Conservation (phyloP, 371 early-diverging fungal genomes). For the Rhizopus sp. region DNA sequence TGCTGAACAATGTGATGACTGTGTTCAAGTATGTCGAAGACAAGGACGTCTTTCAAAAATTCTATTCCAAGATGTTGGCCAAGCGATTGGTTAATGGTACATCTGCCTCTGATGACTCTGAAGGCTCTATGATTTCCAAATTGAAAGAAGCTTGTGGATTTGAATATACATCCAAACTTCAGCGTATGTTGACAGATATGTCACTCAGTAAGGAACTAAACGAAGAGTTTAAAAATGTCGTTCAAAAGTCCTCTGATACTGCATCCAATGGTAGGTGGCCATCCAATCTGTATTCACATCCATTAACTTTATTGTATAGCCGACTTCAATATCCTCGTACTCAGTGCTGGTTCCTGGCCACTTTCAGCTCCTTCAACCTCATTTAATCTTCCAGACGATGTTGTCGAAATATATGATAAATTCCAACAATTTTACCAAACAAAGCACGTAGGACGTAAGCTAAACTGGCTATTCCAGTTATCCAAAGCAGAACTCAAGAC, state of each 20-base stretch:
- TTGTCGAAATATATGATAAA: slow-evolving; percentile 75
- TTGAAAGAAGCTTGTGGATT: slow-evolving; percentile 80
- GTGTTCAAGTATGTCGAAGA: slow-evolving; percentile 91
- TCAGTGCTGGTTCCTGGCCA: slow-evolving; percentile 92
- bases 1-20: slow-evolving; percentile 83
- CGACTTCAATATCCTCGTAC: slow-evolving; percentile 86
- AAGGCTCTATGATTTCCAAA: slow-evolving; percentile 71
- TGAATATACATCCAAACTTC: slow-evolving; percentile 88
- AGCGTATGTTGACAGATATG: slow-evolving; percentile 91
- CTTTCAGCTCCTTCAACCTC: slow-evolving; percentile 71
- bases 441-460: slow-evolving; percentile 82
- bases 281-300: not conserved
- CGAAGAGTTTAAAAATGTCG: slow-evolving; percentile 58
- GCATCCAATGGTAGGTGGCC: slow-evolving; percentile 38
- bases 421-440: slow-evolving; percentile 84
- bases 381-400: slow-evolving; percentile 85
- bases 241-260: slow-evolving; percentile 45
- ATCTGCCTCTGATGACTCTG: slow-evolving; percentile 76
- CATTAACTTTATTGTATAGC: slow-evolving; percentile 29
- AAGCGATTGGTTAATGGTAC: slow-evolving; percentile 76
- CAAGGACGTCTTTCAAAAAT: slow-evolving; percentile 94
- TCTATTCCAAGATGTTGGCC: slow-evolving; percentile 87
- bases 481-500: slow-evolving; percentile 90
- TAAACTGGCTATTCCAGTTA: slow-evolving; percentile 92
- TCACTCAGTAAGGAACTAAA: slow-evolving; percentile 75